Conservation (phyloP, 2,329 filamentous ascomycete species). For the Seiridium unicorne region DNA sequence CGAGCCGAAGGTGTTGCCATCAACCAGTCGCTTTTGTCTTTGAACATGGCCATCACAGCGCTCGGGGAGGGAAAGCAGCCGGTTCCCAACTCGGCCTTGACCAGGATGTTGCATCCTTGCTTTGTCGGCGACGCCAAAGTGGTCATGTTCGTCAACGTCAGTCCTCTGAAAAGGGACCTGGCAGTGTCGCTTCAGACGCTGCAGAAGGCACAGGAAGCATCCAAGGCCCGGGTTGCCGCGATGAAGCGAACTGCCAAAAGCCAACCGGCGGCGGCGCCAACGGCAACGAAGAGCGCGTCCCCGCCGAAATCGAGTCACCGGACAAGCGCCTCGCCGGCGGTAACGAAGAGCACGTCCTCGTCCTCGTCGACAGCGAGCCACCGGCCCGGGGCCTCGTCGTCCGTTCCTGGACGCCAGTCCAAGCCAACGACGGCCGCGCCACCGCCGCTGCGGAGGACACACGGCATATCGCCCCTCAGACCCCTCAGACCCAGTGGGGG, state of each 20-base stretch:
- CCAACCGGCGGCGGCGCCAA: not conserved
- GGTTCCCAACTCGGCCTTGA: slow-evolving; percentile 90
- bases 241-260: slow-evolving; percentile 1
- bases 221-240: slow-evolving; percentile 13
- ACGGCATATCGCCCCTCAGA: too few species aligned
- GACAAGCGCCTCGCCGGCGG: too few species aligned
- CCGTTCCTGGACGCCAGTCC: too few species aligned
- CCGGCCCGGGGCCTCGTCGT: too few species aligned
- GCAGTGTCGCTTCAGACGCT: slow-evolving; percentile 28
- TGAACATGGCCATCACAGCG: slow-evolving; percentile 93
- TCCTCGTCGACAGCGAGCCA: too few species aligned
- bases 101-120: slow-evolving; percentile 88
- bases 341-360: too few species aligned
- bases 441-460: too few species aligned
- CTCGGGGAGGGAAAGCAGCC: slow-evolving; percentile 81
- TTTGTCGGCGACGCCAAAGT: slow-evolving; percentile 92
- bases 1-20: slow-evolving; percentile 94
- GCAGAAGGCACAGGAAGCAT: slow-evolving; percentile 16
- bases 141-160: slow-evolving; percentile 97
- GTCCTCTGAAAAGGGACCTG: slow-evolving; percentile 80
- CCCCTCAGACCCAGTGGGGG: too few species aligned
- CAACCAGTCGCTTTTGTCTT: slow-evolving; percentile 85
- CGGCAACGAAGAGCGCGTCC: not conserved
- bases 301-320: not conserved
- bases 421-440: too few species aligned